Evolutionary conservation across 352 stramenopile species (phyloP).

Genomic region (Globisporangium paroecandrum): DNA sequence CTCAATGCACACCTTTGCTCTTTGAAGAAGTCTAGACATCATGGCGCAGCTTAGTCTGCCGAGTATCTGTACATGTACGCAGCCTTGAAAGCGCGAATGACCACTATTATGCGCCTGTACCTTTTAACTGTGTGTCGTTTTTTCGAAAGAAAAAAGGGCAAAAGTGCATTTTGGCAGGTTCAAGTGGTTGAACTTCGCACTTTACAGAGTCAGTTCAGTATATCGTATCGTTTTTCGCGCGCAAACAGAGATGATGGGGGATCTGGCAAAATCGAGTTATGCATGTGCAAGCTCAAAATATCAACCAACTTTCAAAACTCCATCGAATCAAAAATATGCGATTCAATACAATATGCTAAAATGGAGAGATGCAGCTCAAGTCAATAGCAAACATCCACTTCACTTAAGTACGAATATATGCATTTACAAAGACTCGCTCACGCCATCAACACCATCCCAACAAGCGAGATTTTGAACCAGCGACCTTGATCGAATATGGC

Average conservation of each 20-base stretch:
- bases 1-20: background rate
- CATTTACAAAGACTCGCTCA: background rate
- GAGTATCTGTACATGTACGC: no score
- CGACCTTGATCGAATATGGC: background rate
- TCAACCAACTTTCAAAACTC: background rate
- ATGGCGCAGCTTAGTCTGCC: no score
- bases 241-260: background rate
- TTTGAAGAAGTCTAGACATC: no score
- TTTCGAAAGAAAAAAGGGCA: background rate
- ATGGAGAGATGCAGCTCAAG: background rate
- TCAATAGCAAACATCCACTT: background rate
- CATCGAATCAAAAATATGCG: background rate
- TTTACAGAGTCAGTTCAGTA: background rate
- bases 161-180: background rate
- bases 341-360: background rate
- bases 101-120: no score
- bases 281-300: background rate
- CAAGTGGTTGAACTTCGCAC: background rate
- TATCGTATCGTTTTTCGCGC: background rate
- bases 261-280: background rate
- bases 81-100: no score
- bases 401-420: background rate
- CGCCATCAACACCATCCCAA: background rate
- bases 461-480: constrained; percentile 1
- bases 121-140: background rate